Base-by-base conservation (phyloP, 495 filamentous ascomycete species). In the Zalerion maritima region DNA sequence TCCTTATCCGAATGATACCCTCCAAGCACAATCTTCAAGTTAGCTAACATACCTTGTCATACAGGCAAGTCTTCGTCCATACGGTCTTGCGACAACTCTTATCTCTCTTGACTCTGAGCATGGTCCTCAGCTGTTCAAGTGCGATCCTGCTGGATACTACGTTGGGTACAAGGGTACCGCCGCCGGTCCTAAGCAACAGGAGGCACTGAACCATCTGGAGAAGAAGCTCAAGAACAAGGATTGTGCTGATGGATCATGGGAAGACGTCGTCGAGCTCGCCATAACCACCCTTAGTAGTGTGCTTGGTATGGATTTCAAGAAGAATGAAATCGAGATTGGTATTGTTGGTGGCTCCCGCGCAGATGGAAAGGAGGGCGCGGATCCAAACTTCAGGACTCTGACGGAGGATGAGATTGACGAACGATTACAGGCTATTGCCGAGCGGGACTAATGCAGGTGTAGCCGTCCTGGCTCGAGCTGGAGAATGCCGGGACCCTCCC, bases 181-280 rank as follows among this genome's bases (percentile, higher is more conserved):
- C 25, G 85, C 89, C 2, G 89, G 89, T 4, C 89, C 89, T 27
- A 97, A 97, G 61, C 83, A 92, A 49, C 89, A 97, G 54, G 89
- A 97, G 67, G 89, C 89, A 40, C 72, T 94, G 49, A 97, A 96
- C 52, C 77, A 85, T 48, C 65, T 97, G 29, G 89, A 97, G 72
- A 94, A 94, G 78, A 94, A 93, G 71, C 74, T 97, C 60, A 96
- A 96, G 73, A 93, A 92, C 75, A 94, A 92, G 77, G 86, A 96
- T 54, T 69, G 69, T 46, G 89, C 89, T 17, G 74, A 82, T 5
- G 89, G 89, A 35, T 77, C 61, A 56, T 96, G 91, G 91, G 81
- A 94, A 60, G 89, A 96, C 35, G 89, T 97, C 20, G 87, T 97
- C 32, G 89, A 97, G 60, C 66, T 94, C 37, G 89, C 79, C 22